Base-by-base conservation (phyloP, 768 basidiomycete species). In the Kwoniella dendrophila region DNA sequence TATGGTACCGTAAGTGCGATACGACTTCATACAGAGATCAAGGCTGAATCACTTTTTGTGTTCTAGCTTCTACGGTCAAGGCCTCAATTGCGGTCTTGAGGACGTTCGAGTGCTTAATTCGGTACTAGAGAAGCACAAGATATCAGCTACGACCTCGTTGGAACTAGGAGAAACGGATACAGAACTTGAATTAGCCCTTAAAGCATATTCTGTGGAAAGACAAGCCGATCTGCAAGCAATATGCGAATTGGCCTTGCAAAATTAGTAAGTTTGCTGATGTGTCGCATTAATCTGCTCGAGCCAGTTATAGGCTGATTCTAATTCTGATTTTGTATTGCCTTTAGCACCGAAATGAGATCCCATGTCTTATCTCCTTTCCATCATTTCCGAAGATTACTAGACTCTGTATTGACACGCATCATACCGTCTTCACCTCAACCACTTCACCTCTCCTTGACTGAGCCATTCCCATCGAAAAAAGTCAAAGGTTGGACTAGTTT, bases 51-150 rank as follows among this genome's bases (percentile, higher is more conserved):
- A 50, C 56, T 63, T 50, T 14, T 12, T 29, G 32, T 26, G 26
- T 6, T 4, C n/a, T 57, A 73, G 72, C 3, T 79, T 79, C 63
- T 77, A 78, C 58, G 76, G 95, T 43, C 95, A 99, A 83, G 95
- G 95, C 41, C 84, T 98, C 70, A 99, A 99, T 76, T 96, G 94
- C 75, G 95, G 95, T 16, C 84, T 99, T 54, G 95, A 99, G 81
- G 95, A 99, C 79, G 93, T 98, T 70, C 86, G 96, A 68, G 86
- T 98, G 54, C 84, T 99, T 67, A 85, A 87, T 62, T 83, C 85
- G 30, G 81, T 93, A 58, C 83, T 97, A 72, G 85, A 85, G 58
- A 83, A 87, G 62, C 86, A 89, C 78, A 83, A 83, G 16, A 87
- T 94, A 60, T 81, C 84, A 62, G 79, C 86, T 61, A 80, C 78